Evolutionary conservation across 2,329 filamentous ascomycete species (phyloP), one percentile per base, ranked within the genome.

Genomic region (Venturia oleaginea): DNA sequence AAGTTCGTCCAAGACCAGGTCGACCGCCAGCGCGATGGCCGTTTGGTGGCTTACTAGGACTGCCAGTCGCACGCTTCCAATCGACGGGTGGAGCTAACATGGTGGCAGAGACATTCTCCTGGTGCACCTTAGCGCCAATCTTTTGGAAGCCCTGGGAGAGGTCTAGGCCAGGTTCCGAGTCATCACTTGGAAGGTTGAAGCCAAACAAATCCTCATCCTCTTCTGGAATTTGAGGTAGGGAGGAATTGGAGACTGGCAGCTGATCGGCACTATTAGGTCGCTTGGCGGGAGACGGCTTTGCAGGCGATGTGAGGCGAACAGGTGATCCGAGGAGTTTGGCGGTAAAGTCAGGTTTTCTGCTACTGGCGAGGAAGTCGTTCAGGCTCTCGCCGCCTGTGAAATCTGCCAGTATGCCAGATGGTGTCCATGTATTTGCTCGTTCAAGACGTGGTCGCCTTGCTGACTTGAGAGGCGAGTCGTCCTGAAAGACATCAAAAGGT

Each of bases 91-190:
- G 62, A 24, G 46, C 48, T 24, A 40, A 37, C 40, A 55, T 40
- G 24, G 27, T 34, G 7, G 42, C n/a, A 22, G 62, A 19, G 11
- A 27, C 19, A 17, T 62, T 51, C n/a, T 40, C 55, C 17, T 34
- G 24, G 1, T 38, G 24, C 55, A 70, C 69, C 30, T 71, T 68
- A 5, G 75, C 72, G 61, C 88, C 88, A 72, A 92, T 91, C 77
- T 87, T 89, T 72, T 88, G 84, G 70, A 91, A 92, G 11, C 88
- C 88, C 71, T 90, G 86, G 57, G 89, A 81, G 68, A 92, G 87
- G 70, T 92, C 89, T 61, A 91, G 81, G 1, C 83, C 84, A 17
- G 82, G 76, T 66, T 87, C 85, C 3, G 78, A 77, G 48, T 86
- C 84, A 66, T 88, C 85, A 65, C 80, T 79, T 62, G 85, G 77